Evolutionary conservation across 257 asterid species (phyloP).

Genomic region (Solanum medicagineum): DNA sequence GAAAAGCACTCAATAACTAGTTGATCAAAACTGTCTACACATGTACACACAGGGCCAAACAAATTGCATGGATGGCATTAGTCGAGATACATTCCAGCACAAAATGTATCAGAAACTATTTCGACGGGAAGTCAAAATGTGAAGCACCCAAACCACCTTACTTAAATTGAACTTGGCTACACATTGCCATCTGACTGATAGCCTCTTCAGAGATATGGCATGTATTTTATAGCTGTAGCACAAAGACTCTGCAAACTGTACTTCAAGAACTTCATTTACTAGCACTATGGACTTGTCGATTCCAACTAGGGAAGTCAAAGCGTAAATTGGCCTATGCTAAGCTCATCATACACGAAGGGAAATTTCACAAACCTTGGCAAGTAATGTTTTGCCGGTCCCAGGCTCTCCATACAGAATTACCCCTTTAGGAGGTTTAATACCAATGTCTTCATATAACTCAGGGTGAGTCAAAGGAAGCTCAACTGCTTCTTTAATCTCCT

Average conservation of each 20-base stretch:
- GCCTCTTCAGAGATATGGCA: neutral
- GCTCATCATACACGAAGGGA: neutral
- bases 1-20: neutral
- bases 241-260: neutral
- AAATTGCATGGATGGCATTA: neutral
- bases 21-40: neutral
- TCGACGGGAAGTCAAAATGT: neutral
- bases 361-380: slow-evolving; percentile 65
- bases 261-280: neutral
- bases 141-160: neutral
- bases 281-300: neutral
- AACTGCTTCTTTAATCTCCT: slow-evolving; percentile 48
- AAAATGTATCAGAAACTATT: neutral
- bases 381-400: slow-evolving; percentile 93
- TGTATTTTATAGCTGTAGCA: neutral
- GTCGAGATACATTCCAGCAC: neutral
- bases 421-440: slow-evolving; percentile 86
- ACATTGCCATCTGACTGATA: neutral
- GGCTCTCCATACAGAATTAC: slow-evolving; percentile 97
- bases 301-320: neutral
- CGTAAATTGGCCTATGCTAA: neutral
- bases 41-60: neutral
- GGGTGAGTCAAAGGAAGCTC: slow-evolving; percentile 51
- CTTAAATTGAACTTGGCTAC: neutral
- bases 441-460: slow-evolving; percentile 61